Conservation (phyloP, 2,329 filamentous ascomycete genomes). For the Neurospora sp. region DNA sequence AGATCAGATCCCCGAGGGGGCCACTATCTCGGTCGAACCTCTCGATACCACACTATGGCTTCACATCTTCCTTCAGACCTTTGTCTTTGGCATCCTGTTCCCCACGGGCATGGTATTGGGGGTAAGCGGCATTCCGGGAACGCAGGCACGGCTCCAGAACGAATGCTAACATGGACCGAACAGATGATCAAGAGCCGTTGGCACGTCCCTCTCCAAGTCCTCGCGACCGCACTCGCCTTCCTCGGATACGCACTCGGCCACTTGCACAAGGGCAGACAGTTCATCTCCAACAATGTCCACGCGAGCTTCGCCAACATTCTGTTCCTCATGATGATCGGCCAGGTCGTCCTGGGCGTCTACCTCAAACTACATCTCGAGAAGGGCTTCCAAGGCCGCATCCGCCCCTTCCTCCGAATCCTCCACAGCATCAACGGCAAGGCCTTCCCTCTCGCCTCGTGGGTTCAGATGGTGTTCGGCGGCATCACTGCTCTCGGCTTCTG, state of each 20-base stretch:
- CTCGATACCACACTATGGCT: constrained; percentile 85
- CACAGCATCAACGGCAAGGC: constrained; percentile 80
- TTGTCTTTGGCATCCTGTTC: constrained; percentile 86
- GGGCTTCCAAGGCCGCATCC: constrained; percentile 70
- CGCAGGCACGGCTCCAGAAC: not conserved
- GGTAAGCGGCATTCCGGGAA: constrained; percentile 39
- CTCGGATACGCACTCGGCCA: constrained; percentile 89
- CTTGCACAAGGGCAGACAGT: constrained; percentile 79
- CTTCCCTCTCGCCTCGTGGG: constrained; percentile 80
- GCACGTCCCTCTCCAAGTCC: constrained; percentile 82
- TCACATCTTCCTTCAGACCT: constrained; percentile 80
- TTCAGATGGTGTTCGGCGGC: constrained; percentile 91
- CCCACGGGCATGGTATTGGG: constrained; percentile 93
- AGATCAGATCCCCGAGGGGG: constrained; percentile 56
- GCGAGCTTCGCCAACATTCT: constrained; percentile 68
- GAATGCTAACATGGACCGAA: not conserved
- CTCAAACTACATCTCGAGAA: constrained; percentile 81
- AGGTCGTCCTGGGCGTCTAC: constrained; percentile 76
- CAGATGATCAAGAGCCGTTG: constrained; percentile 83
- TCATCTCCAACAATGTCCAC: constrained; percentile 67
- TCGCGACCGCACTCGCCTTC: constrained; percentile 66
- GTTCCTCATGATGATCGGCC: constrained; percentile 67
- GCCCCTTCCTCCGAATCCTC: constrained; percentile 58
- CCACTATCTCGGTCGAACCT: constrained; percentile 61
- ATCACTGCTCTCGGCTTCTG: constrained; percentile 92